A percentile compares a stretch with the other conserved stretches of the same genome.
phyloP scores from a whole-genome alignment of 257 asterid species.

The Coffea canephora region DNA sequence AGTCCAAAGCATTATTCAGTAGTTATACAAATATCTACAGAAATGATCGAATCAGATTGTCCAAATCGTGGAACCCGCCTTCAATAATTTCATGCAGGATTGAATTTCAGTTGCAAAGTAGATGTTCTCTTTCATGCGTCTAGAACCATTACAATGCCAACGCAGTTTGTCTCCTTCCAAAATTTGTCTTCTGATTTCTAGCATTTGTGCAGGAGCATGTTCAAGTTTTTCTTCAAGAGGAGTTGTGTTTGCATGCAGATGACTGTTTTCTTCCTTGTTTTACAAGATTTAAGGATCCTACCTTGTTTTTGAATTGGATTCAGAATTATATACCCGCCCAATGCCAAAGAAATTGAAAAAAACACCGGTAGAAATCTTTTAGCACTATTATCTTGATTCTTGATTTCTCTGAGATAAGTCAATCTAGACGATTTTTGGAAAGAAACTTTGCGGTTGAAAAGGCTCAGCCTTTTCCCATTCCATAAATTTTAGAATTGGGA shows the following conservation, averaged over 20 bases:
- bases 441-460: too few species aligned
- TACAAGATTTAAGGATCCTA: too few species aligned
- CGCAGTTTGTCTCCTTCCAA: neutral
- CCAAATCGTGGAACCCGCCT: neutral
- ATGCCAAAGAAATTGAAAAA: too few species aligned
- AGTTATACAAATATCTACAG: neutral
- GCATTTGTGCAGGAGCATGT: neutral
- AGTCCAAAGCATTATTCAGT: neutral
- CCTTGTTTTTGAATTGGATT: too few species aligned
- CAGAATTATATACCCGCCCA: too few species aligned
- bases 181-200: neutral
- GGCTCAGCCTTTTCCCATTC: too few species aligned
- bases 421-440: too few species aligned
- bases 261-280: neutral
- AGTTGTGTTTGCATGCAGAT: neutral
- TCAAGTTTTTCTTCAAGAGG: neutral
- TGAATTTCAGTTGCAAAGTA: neutral
- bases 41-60: neutral
- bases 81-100: neutral
- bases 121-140: neutral
- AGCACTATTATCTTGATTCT: too few species aligned
- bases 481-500: too few species aligned
- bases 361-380: too few species aligned
- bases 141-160: too few species aligned
- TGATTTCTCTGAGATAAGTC: too few species aligned